Base-by-base conservation (phyloP, 345 rosid species). In the Dipteronia dyeriana region DNA sequence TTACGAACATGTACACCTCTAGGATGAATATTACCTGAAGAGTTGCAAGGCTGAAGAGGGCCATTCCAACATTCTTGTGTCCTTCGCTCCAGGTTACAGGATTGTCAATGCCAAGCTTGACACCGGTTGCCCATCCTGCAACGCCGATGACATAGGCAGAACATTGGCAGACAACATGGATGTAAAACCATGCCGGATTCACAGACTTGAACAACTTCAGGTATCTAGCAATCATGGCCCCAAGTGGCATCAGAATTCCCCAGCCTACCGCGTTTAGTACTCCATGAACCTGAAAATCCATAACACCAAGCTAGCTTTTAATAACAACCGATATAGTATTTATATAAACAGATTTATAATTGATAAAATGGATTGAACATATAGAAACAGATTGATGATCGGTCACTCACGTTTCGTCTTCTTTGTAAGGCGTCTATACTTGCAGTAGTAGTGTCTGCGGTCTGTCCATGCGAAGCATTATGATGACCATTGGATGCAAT, bases 81-180 rank as follows among this genome's bases (percentile, higher is more conserved):
- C 79, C 70, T 49, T 74, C 66, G 34, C 69, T 71, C 8, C 74
- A 68, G 51, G 88, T 63, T 25, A 86, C 88, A 39, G 87, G 68
- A 34, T 87, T 79, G 17, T 86, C 91, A 1, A 82, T 85, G 25
- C 93, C 93, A 12, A 93, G 96, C 82, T 77, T 85, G 56, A 90
- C 75, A 41, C 98, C 98, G 0, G 99, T 95, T 13, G 84, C 94
- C 92, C 92, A 93, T 1, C 99, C 97, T 1, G 94, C 87, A 20
- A 91, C 87, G 0, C 99, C 98, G n/a, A 93, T 75, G 0, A 68
- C 67, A n/a, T 91, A 93, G 69, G 91, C 98, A 0, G 94, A 91
- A 56, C 81, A 73, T 81, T 93, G 98, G 83, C 89, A 86, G 11
- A 83, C 88, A 1, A 80, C 85, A 70, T 91, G 99, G 7, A 93